Base-by-base conservation (phyloP, 768 basidiomycete species). In the Coprinellus micaceus region DNA sequence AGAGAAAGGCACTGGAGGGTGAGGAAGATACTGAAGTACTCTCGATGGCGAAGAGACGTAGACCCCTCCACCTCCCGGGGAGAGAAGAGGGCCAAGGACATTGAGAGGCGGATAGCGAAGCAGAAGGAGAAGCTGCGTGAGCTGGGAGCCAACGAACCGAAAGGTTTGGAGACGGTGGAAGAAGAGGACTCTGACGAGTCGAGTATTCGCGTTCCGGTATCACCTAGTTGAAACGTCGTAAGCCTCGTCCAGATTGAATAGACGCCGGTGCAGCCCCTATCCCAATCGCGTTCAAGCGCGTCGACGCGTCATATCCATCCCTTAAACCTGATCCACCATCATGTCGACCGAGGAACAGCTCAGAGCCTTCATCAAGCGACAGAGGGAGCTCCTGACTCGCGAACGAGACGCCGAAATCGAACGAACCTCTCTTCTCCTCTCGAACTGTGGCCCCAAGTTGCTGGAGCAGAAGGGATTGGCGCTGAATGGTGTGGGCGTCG, bases 391-490 rank as follows among this genome's bases (percentile, higher is more conserved):
- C 17, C 78, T 97, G 4, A 63, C 77, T 11, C 74, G 72, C 55
- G 96, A 98, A 71, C 82, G 89, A 26, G 79, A 84, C 41, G 89
- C 90, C n/a, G 96, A 98, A 64, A 82, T 94, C 60, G 85, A 88
- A 57, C 81, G 89, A 37, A 89, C 81, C 13, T 83, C 88, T 7
- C 75, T 97, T 45, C 73, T 96, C 30, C 76, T 94, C 19, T 86
- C 89, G 9, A 91, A 91, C 55, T 94, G 91, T 64, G 82, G 87
- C 1, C 86, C 88, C 0, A 90, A 85, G 60, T 75, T 94, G 9
- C 78, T 98, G n/a, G 93, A 96, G 68, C 86, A 89, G 61, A 87
- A 88, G 56, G 95, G 95, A 2, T 75, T 98, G 10, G 86, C 91
- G 0, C 68, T 97, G 1, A 81, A 81, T 26, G 86, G 86, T 44